Percentiles rank a stretch among this genome's conserved stretches.
phyloP scores from a whole-genome alignment of 352 stramenopile genomes.

The Globisporangium lucens region DNA sequence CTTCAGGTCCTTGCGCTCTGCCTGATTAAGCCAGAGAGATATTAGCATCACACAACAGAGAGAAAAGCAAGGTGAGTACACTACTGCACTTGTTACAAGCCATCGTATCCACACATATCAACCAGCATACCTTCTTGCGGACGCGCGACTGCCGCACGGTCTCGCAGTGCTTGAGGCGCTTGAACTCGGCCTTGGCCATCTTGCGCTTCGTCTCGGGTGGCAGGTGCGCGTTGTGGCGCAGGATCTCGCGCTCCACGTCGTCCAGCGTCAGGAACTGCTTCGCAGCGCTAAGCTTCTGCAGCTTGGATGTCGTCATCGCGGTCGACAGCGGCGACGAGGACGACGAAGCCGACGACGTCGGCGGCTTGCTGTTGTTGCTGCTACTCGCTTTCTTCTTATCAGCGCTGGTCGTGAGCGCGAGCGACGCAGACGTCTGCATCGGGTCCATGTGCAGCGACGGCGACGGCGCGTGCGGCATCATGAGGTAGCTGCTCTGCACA shows the following conservation, averaged over 20 bases:
- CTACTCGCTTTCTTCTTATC: background rate
- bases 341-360: background rate
- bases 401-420: background rate
- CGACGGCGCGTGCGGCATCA: slow-evolving; percentile 36
- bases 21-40: slow-evolving; percentile 15
- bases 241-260: slow-evolving; percentile 57
- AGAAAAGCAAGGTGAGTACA: background rate
- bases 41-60: background rate
- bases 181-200: slow-evolving; percentile 65
- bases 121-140: slow-evolving; percentile 55
- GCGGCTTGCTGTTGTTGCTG: background rate
- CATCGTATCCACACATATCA: background rate
- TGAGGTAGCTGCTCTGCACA: slow-evolving; percentile 19
- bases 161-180: slow-evolving; percentile 76
- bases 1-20: slow-evolving; percentile 51
- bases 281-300: slow-evolving; percentile 10
- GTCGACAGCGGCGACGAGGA: slow-evolving; percentile 4
- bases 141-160: slow-evolving; percentile 74
- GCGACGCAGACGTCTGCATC: slow-evolving; percentile 16
- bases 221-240: slow-evolving; percentile 38
- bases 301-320: slow-evolving; percentile 3
- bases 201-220: slow-evolving; percentile 41
- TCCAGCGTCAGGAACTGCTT: slow-evolving; percentile 49
- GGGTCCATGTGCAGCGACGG: slow-evolving; percentile 27
- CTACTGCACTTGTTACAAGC: background rate